These are phyloP conservation scores for Schwanniomyces pseudopolymorphus DNA, from an alignment of 805 yeast genomes.

Conservation along the genomic window DNA sequence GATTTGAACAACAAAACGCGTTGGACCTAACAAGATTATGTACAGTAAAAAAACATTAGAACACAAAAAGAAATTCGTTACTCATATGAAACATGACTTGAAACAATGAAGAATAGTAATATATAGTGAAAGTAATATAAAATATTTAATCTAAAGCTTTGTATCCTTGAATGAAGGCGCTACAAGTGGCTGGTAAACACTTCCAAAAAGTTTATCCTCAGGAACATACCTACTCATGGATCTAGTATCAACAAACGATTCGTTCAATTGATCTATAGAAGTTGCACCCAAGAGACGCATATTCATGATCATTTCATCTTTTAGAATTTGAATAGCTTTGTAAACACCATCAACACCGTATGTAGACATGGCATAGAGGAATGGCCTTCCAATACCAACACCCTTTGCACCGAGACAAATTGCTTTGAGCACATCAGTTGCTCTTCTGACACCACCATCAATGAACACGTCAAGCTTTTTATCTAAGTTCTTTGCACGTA, in stretches of 20 bases:
- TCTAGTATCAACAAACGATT: conserved; percentile 58
- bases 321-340: conserved; percentile 60
- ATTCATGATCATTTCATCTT: conserved; percentile 60
- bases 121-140: not conserved
- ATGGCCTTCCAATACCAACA: conserved; percentile 74
- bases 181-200: conserved; percentile 57
- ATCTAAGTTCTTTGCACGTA: conserved; percentile 40
- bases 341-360: conserved; percentile 76
- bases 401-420: conserved; percentile 75
- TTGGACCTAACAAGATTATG: not conserved
- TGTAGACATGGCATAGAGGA: conserved; percentile 73
- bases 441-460: conserved; percentile 80
- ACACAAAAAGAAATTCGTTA: not conserved
- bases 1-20: conserved; percentile 10
- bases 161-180: conserved; percentile 49
- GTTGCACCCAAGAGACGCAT: conserved; percentile 68
- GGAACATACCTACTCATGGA: conserved; percentile 48
- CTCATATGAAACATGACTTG: not conserved
- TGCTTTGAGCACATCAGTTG: conserved; percentile 76
- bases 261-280: conserved; percentile 51
- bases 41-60: not conserved
- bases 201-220: conserved; percentile 52
- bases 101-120: not conserved
- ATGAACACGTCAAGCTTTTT: conserved; percentile 60
- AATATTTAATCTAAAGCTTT: conserved; percentile 12